Conservation (phyloP, 768 basidiomycete species). For the Suillus variegatus region DNA sequence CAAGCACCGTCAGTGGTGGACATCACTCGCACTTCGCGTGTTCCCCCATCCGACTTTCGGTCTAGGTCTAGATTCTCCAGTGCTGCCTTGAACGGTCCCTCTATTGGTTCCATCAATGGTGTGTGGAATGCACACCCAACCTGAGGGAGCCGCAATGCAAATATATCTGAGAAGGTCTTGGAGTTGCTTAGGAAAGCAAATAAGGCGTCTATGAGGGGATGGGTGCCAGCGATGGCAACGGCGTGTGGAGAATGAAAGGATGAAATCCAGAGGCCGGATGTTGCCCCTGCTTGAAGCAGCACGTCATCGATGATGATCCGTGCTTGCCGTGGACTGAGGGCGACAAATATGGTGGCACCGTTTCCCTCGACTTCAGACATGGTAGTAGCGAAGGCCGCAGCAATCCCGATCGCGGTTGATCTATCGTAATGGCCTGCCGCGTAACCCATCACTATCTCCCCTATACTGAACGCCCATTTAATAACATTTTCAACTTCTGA, state of each 20-base stretch:
- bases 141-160: conserved; percentile 27
- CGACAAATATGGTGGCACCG: conserved; percentile 37
- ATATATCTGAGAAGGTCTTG: conserved; percentile 29
- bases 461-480: conserved; percentile 17
- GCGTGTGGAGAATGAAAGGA: conserved; percentile 39
- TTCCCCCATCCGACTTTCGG: neutral
- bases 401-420: conserved; percentile 35
- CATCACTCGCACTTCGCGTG: conserved; percentile 30
- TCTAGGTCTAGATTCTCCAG: conserved; percentile 5
- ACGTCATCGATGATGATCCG: conserved; percentile 35
- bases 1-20: conserved; percentile 36
- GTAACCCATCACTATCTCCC: conserved; percentile 40
- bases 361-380: conserved; percentile 37
- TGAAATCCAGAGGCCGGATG: conserved; percentile 34
- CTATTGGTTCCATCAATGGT: conserved; percentile 36
- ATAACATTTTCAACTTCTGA: conserved; percentile 7
- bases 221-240: conserved; percentile 35
- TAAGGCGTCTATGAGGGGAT: conserved; percentile 34
- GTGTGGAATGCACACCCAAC: conserved; percentile 36
- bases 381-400: conserved; percentile 36
- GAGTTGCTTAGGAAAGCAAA: conserved; percentile 27
- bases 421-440: conserved; percentile 38
- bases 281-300: conserved; percentile 25
- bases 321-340: conserved; percentile 34
- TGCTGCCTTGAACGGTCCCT: conserved; percentile 30